phyloP scores from a whole-genome alignment of 2,329 filamentous ascomycete species.

The Paraphaeosphaeria minitans region DNA sequence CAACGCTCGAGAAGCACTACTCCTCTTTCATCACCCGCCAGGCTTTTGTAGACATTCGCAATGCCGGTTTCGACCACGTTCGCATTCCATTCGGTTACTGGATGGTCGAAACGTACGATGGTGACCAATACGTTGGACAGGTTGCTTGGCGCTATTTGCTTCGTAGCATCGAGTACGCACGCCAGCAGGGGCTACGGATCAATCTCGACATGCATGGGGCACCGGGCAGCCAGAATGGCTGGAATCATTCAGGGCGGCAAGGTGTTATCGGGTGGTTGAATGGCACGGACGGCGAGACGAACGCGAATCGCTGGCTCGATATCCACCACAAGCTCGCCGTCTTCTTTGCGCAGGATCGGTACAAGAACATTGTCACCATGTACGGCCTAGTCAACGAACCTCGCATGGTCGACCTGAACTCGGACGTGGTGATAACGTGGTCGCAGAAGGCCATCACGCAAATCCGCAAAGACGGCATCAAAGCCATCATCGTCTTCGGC shows the following conservation, averaged over 20 bases:
- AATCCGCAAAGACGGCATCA: constrained; percentile 77
- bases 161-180: constrained; percentile 88
- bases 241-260: constrained; percentile 91
- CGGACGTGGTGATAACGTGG: constrained; percentile 75
- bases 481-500: constrained; percentile 78
- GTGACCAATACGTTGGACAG: constrained; percentile 84
- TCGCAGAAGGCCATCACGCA: constrained; percentile 73
- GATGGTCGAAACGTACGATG: constrained; percentile 83
- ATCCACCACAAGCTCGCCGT: constrained; percentile 84
- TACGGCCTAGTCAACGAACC: constrained; percentile 97
- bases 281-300: constrained; percentile 79
- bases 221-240: constrained; percentile 93
- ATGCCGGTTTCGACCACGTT: constrained; percentile 93
- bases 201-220: constrained; percentile 93
- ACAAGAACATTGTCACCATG: constrained; percentile 88
- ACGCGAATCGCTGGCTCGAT: constrained; percentile 81
- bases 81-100: constrained; percentile 95
- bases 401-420: constrained; percentile 72
- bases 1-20: constrained; percentile 87
- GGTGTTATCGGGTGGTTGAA: constrained; percentile 87
- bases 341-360: constrained; percentile 93
- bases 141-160: constrained; percentile 93
- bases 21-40: constrained; percentile 83
- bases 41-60: constrained; percentile 82
- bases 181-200: constrained; percentile 87